Percentiles rank a stretch among this genome's conserved stretches.
Evolutionary conservation across 2,329 filamentous ascomycete genomes (phyloP).

Genomic region (Dactylellina leptospora): DNA sequence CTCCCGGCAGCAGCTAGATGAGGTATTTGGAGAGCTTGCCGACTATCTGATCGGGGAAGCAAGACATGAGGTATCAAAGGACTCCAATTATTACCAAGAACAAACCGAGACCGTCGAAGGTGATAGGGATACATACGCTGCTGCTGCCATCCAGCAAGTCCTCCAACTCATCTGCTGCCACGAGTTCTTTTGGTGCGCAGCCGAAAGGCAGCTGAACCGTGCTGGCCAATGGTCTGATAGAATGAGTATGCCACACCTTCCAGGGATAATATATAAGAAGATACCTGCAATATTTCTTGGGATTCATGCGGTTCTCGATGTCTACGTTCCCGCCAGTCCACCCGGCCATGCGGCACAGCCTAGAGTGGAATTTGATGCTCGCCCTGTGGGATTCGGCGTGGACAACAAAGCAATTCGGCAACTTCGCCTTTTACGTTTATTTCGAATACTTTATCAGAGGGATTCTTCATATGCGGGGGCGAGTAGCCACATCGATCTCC

Average conservation of each 20-base stretch:
- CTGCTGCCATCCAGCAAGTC: conserved; percentile 13
- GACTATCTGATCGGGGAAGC: conserved; percentile 28
- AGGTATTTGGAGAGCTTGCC: conserved; percentile 17
- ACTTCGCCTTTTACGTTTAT: conserved; percentile 9
- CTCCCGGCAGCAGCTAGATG: neutral
- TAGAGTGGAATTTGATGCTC: conserved; percentile 7
- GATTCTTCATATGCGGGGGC: neutral
- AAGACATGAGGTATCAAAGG: neutral
- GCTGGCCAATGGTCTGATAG: neutral
- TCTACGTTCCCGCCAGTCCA: conserved; percentile 5
- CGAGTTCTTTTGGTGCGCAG: conserved; percentile 38
- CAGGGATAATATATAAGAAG: conserved; percentile 12
- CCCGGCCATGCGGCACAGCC: neutral
- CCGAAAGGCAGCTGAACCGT: conserved; percentile 10
- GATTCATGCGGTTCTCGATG: conserved; percentile 21
- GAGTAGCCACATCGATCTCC: neutral
- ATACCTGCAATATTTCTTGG: conserved; percentile 33
- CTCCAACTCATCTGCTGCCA: conserved; percentile 38
- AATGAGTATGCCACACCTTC: neutral
- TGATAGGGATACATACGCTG: neutral
- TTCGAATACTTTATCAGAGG: neutral
- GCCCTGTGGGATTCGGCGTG: conserved; percentile 2
- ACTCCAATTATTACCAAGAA: neutral
- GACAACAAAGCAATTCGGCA: conserved; percentile 12
- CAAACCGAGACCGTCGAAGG: neutral